A percentile compares a stretch with the other conserved stretches of the same genome.
Evolutionary conservation across 768 basidiomycete genomes (phyloP).

Genomic region (Suillus placidus): DNA sequence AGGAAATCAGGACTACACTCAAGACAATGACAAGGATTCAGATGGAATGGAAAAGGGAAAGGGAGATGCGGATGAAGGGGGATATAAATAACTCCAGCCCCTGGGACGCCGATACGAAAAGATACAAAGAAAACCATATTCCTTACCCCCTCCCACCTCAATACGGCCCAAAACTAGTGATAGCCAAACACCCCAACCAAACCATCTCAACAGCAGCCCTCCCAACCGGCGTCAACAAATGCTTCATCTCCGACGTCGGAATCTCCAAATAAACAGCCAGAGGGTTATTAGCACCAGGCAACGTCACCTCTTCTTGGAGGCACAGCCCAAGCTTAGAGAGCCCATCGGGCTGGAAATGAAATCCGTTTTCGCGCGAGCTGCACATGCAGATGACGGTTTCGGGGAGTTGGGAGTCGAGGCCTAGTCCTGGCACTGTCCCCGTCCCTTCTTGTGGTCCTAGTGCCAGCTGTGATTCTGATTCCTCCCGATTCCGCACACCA

Average conservation of each 20-base stretch:
- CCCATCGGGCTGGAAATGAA: slow-evolving; percentile 82
- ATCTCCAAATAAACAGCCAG: slow-evolving; percentile 29
- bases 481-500: background rate
- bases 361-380: slow-evolving; percentile 60
- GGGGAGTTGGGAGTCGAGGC: slow-evolving; percentile 17
- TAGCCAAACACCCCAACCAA: slow-evolving; percentile 56
- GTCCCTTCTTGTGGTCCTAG: background rate
- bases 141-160: background rate
- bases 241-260: slow-evolving; percentile 46
- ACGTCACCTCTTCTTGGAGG: slow-evolving; percentile 26
- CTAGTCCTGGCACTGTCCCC: background rate
- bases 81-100: slow-evolving; percentile 2
- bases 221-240: slow-evolving; percentile 46
- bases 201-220: slow-evolving; percentile 55
- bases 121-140: slow-evolving; percentile 9
- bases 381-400: slow-evolving; percentile 62
- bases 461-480: background rate
- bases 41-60: background rate
- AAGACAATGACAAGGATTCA: background rate
- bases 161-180: slow-evolving; percentile 43
- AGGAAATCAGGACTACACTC: background rate
- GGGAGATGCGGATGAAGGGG: background rate
- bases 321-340: slow-evolving; percentile 76
- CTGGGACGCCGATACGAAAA: background rate
- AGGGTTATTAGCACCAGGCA: slow-evolving; percentile 8